Conservation (phyloP, 306 rosid genomes). For the Citrullus amarus region DNA sequence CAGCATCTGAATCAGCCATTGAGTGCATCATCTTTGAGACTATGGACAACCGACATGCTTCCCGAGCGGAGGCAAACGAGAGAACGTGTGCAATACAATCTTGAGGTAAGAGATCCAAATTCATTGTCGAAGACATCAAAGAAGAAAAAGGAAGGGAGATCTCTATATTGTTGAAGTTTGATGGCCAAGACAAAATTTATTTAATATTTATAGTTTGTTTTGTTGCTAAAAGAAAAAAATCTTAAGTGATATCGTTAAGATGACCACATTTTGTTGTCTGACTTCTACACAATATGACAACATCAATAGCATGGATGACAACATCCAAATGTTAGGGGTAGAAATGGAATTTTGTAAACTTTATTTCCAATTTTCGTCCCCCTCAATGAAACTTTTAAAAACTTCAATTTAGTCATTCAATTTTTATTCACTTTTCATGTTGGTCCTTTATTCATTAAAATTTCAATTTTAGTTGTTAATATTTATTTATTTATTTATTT, state of each 20-base stretch:
- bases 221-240: neutral
- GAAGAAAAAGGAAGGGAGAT: neutral
- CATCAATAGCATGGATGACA: neutral
- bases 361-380: neutral
- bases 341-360: neutral
- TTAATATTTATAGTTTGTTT: neutral
- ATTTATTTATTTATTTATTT: neutral
- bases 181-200: neutral
- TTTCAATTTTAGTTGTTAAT: neutral
- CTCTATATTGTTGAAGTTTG: neutral
- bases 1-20: constrained; percentile 29
- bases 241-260: neutral
- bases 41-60: constrained; percentile 21
- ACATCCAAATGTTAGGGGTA: neutral
- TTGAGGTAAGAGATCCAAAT: constrained; percentile 28
- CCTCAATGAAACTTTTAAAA: neutral
- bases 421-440: neutral
- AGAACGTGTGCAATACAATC: constrained; percentile 48
- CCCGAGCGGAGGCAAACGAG: constrained; percentile 39
- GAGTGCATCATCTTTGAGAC: constrained; percentile 18
- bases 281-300: neutral
- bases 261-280: constrained; percentile 8
- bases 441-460: neutral
- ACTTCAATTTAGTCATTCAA: neutral
- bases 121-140: neutral